Evolutionary conservation across 2,329 filamentous ascomycete species (phyloP), one percentile per base, ranked within the genome.

Genomic region (Ceratocystis cacaofunesta): DNA sequence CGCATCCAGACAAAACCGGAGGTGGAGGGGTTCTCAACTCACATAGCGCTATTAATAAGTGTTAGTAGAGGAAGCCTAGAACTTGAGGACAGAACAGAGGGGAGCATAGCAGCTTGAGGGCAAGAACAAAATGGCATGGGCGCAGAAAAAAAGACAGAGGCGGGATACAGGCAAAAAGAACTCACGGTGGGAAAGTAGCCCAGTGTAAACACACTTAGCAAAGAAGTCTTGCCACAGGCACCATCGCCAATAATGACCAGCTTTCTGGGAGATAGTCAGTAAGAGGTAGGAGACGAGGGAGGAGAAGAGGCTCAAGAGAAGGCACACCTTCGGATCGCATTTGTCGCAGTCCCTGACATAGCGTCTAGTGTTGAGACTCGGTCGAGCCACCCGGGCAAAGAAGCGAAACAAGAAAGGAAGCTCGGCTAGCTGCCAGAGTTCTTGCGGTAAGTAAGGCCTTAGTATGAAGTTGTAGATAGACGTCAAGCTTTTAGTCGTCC

Each of bases 141-240:
- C 25, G 64, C 62, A 15, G 68, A 61, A 50, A 62, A 62, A 41
- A 63, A 12, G 32, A 36, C 32, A 36, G 32, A 36, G 32, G 32
- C 57, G 36, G 60, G 65, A 62, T 41, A 22, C 61, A 60, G 57
- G 61, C 36, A 57, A 60, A 36, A 36, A 12, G 32, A 36, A 84
- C 90, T 79, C 80, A 96, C 92, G 73, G 91, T 96, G 72, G 94
- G 94, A 72, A 97, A 99, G 77, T 96, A 97, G 67, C 94, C 94
- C 65, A 99, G 81, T 44, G 94, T 99, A 77, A 99, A 99, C 70
- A 99, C 94, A 75, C 92, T 96, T 70, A 99, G 80, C 72, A 99
- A 79, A 85, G 90, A 95, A 63, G 94, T 99, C 81, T 99, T 99
- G 72, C 94, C 94, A 77, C 94, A 99, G 71, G 94, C 94, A 79